Conservation (phyloP, 106 monocot genomes). For the Dendrobium chrysotoxum region DNA sequence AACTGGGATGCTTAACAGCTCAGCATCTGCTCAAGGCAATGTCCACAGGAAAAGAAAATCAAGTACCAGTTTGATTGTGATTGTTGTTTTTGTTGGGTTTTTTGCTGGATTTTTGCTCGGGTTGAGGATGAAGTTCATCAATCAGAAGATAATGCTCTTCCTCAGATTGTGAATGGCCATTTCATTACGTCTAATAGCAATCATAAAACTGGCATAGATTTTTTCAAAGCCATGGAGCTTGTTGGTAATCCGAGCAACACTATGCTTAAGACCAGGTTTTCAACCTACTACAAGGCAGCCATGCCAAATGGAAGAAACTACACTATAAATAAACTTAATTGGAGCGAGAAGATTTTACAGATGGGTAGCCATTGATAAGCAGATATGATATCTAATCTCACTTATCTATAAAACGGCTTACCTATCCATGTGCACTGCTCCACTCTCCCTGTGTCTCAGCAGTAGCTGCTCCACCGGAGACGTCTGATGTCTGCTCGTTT, state of each 20-base stretch:
- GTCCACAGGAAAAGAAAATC: constrained; percentile 1
- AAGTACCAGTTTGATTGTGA: not conserved
- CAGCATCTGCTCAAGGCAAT: not conserved
- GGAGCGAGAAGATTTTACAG: constrained; percentile 47
- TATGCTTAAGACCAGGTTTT: constrained; percentile 47
- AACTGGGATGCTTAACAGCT: not conserved
- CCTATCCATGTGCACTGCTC: too few relatives aligned
- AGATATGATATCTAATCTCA: too few relatives aligned
- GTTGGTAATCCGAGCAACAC: constrained; percentile 39
- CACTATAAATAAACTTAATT: constrained; percentile 52
- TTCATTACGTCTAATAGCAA: constrained; percentile 33
- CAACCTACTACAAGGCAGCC: constrained; percentile 48
- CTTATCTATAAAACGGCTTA: too few relatives aligned
- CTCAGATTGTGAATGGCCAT: constrained; percentile 30
- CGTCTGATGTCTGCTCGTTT: too few relatives aligned
- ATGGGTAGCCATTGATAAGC: constrained; percentile 26
- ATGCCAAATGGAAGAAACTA: constrained; percentile 59
- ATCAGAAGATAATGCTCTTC: constrained; percentile 13
- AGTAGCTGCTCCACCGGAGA: too few relatives aligned
- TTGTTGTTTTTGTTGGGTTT: constrained; percentile 15
- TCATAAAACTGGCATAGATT: constrained; percentile 45
- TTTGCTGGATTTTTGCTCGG: constrained; percentile 22
- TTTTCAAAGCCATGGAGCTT: constrained; percentile 43
- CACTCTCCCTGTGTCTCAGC: too few relatives aligned
- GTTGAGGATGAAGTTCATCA: constrained; percentile 23